Evolutionary conservation across 1,139 yeast genomes (phyloP).

Genomic region (Yamadazyma songkhlaensis): DNA sequence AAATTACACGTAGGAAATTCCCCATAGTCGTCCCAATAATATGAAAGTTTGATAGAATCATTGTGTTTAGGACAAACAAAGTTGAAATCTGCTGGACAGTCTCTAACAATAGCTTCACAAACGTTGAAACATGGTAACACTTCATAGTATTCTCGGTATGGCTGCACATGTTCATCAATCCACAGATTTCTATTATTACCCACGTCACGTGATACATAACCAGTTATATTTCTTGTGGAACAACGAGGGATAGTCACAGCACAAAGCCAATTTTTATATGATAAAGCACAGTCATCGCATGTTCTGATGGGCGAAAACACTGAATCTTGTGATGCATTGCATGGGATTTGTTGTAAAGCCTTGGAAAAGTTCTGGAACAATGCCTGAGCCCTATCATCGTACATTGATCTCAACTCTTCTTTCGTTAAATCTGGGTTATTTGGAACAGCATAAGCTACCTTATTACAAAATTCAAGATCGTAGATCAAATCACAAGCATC

Average conservation of each 20-base stretch:
- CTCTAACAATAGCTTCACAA: conserved; percentile 74
- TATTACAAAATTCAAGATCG: conserved; percentile 71
- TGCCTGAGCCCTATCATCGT: conserved; percentile 60
- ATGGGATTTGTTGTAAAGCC: conserved; percentile 73
- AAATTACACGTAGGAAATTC: conserved; percentile 47
- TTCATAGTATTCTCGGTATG: conserved; percentile 67
- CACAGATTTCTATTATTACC: conserved; percentile 61
- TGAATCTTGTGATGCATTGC: conserved; percentile 70
- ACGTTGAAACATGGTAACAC: conserved; percentile 81
- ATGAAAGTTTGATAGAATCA: conserved; percentile 39
- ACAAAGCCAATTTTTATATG: conserved; percentile 89
- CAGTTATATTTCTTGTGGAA: conserved; percentile 45
- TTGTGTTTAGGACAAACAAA: conserved; percentile 66
- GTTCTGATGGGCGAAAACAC: conserved; percentile 69
- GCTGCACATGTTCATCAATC: conserved; percentile 55
- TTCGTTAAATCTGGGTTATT: conserved; percentile 27
- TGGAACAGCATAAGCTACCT: conserved; percentile 89
- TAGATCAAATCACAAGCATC: conserved; percentile 71
- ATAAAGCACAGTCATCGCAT: conserved; percentile 67
- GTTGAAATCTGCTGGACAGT: conserved; percentile 77
- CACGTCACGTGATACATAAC: conserved; percentile 45
- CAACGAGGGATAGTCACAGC: conserved; percentile 91
- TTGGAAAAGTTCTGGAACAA: conserved; percentile 66
- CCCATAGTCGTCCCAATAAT: conserved; percentile 39
- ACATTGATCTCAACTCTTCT: conserved; percentile 32